Percentiles rank a stretch among this genome's conserved stretches.
Evolutionary conservation across 306 rosid species (phyloP).

Genomic region (Prunus davidiana): DNA sequence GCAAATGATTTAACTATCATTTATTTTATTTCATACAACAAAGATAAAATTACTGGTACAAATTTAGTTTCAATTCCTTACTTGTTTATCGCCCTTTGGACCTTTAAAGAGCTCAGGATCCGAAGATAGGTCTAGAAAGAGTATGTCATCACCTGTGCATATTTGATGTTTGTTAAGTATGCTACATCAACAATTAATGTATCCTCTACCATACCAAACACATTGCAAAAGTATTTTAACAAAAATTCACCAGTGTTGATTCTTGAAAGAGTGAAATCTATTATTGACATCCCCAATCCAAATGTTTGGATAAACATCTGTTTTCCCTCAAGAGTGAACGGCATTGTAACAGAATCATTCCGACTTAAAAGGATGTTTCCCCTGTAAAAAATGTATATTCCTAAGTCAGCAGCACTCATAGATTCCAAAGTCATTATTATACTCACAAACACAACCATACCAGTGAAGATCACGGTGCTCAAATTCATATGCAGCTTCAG

Average conservation of each 20-base stretch:
- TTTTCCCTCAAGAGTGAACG: slow-evolving; percentile 77
- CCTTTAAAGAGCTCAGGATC: slow-evolving; percentile 83
- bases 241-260: slow-evolving; percentile 66
- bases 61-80: slow-evolving; percentile 30
- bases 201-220: neutral
- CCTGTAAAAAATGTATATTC: slow-evolving; percentile 45
- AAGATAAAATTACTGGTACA: slow-evolving; percentile 3
- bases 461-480: slow-evolving; percentile 99
- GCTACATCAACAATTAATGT: slow-evolving; percentile 15
- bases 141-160: slow-evolving; percentile 73
- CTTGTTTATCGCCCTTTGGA: slow-evolving; percentile 84
- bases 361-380: slow-evolving; percentile 82
- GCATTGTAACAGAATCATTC: slow-evolving; percentile 54
- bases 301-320: slow-evolving; percentile 52
- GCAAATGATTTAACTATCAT: slow-evolving; percentile 26
- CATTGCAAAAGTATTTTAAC: neutral
- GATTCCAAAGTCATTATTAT: neutral
- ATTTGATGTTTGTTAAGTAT: slow-evolving; percentile 19
- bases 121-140: slow-evolving; percentile 72
- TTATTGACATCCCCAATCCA: slow-evolving; percentile 75
- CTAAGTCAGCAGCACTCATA: slow-evolving; percentile 19
- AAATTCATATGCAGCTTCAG: slow-evolving; percentile 90
- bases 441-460: slow-evolving; percentile 38
- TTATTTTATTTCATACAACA: slow-evolving; percentile 6
- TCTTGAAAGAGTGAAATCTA: slow-evolving; percentile 88